Base-by-base conservation (phyloP, 257 asterid species). In the Oldenlandia corymbosa region DNA sequence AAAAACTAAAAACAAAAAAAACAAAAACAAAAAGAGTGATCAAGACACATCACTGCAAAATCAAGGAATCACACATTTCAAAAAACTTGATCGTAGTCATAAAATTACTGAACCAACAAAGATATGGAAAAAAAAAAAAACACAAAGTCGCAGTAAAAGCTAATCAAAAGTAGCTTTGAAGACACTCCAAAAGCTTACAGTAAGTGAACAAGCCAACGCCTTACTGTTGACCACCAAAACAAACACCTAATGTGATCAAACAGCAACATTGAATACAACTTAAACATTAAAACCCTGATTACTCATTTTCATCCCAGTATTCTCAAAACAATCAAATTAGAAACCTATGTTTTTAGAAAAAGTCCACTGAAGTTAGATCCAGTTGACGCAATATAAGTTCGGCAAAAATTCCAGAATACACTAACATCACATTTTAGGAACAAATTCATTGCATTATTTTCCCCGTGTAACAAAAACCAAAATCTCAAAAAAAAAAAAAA, bases 301-400 rank as follows among this genome's bases (percentile, higher is more conserved):
- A 34, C 31, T 53, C n/a, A 23, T 27, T 18, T 12, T 43, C 26
- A 65, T 54, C 16, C 0, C 18, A 39, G 42, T 52, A 62, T 21
- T 39, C 20, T 16, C 36, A 18, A 21, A 39, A 42, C 10, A 65
- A 65, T 53, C 31, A 37, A 52, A 53, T 21, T 50, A 31, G 23
- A 41, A 41, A 18, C 36, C 16, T 37, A 13, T 20, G 13, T 32
- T 55, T 34, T 31, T 2, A 36, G 34, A n/a, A n/a, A 64, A 49
- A 32, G 7, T n/a, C 14, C 62, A 54, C 30, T 27, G 45, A 39
- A 65, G 45, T 65, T 53, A 58, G 66, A 68, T 68, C 65, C 50
- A 48, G 51, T 55, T 24, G 24, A 34, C 24, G 37, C n/a, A 55
- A 34, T n/a, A 55, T 46, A 46, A 10, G 17, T 7, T 34, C 26